These are phyloP conservation scores for Rhodosporidiobolus odoratus DNA, from an alignment of 768 basidiomycete genomes.

Conservation along the genomic window DNA sequence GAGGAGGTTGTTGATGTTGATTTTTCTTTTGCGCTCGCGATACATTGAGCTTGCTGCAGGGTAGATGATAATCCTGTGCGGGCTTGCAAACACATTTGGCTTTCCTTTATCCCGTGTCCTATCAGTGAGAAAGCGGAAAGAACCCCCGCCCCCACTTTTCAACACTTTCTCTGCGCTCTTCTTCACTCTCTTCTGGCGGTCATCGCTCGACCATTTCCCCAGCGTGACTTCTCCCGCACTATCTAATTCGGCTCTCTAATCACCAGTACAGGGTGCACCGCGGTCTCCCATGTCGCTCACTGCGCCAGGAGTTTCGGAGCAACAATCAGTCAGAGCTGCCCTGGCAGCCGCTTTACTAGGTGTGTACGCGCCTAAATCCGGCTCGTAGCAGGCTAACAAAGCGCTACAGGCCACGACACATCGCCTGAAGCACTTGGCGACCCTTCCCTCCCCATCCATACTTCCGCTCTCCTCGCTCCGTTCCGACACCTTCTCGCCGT, in stretches of 20 bases:
- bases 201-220: too few species aligned
- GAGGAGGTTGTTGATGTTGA: background rate
- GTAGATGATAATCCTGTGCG: background rate
- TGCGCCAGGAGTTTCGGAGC: background rate
- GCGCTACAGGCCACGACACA: background rate
- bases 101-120: background rate
- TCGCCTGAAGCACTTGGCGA: background rate
- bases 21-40: background rate
- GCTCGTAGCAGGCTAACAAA: background rate
- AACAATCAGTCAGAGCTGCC: background rate
- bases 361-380: background rate
- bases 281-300: background rate
- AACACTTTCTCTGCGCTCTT: background rate
- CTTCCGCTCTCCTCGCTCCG: slow-evolving; percentile 21
- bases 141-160: background rate
- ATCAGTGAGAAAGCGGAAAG: too few species aligned
- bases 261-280: background rate
- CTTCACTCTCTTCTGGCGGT: background rate
- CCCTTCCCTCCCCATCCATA: background rate
- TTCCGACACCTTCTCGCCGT: slow-evolving; percentile 15
- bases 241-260: background rate
- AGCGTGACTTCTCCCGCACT: background rate
- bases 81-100: background rate
- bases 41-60: background rate
- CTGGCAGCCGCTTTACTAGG: slow-evolving; percentile 21